phyloP scores from a whole-genome alignment of 176 grass and related monocot genomes.

The Aegilops tauschii region DNA sequence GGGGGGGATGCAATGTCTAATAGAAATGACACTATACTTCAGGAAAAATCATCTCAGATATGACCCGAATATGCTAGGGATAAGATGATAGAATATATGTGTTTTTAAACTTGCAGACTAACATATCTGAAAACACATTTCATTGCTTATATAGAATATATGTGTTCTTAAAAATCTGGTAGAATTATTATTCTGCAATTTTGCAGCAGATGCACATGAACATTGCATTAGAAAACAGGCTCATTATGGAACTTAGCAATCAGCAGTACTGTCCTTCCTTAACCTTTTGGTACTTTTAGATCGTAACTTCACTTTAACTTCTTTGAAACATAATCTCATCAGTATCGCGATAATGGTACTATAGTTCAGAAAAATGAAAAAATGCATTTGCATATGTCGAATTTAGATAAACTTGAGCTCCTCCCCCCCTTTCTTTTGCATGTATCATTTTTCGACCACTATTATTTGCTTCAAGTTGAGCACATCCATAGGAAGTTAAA shows the following conservation, averaged over 20 bases:
- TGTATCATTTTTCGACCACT: background rate
- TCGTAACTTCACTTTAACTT: background rate
- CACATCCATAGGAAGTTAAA: background rate
- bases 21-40: background rate
- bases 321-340: background rate
- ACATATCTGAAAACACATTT: background rate
- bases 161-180: background rate
- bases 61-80: background rate
- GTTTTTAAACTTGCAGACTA: background rate
- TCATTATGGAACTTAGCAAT: background rate
- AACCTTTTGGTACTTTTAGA: background rate
- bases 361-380: background rate
- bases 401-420: background rate
- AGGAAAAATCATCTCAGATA: background rate
- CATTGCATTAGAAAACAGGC: background rate
- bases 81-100: background rate
- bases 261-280: background rate
- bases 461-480: background rate
- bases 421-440: background rate
- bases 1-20: background rate
- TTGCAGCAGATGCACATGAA: background rate
- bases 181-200: background rate
- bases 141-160: background rate
- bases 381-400: slow-evolving; percentile 5
- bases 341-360: background rate